These are phyloP conservation scores for Garcia nutans DNA, from an alignment of 345 rosid genomes.

Conservation along the genomic window DNA sequence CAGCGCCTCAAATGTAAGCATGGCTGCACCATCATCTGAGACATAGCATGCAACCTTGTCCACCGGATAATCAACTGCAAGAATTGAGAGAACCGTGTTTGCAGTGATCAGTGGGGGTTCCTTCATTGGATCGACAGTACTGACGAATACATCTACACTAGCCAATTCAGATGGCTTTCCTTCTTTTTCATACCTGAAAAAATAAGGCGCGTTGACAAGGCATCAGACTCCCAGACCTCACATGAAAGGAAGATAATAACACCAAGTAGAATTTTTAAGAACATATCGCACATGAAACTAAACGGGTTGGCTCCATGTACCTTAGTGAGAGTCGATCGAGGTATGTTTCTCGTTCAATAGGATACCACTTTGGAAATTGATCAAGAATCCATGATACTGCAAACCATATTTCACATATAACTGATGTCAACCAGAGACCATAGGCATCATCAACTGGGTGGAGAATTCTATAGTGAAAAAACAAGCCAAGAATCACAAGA, in stretches of 20 bases:
- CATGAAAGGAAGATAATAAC: neutral
- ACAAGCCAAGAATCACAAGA: slow-evolving; percentile 82
- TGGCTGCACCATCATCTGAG: slow-evolving; percentile 99
- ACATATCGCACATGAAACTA: neutral
- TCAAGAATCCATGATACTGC: slow-evolving; percentile 97
- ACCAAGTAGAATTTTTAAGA: slow-evolving; percentile 1
- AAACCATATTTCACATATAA: slow-evolving; percentile 98
- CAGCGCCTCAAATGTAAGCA: slow-evolving; percentile 99
- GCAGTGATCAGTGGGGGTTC: slow-evolving; percentile 99
- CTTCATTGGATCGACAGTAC: slow-evolving; percentile 98
- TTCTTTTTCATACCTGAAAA: slow-evolving; percentile 87
- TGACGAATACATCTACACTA: slow-evolving; percentile 73
- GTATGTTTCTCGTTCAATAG: slow-evolving; percentile 87
- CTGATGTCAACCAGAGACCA: slow-evolving; percentile 94
- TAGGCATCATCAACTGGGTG: slow-evolving; percentile 91
- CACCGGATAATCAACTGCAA: slow-evolving; percentile 95
- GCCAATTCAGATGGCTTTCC: slow-evolving; percentile 92
- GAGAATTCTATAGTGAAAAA: slow-evolving; percentile 88
- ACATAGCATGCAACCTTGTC: slow-evolving; percentile 96
- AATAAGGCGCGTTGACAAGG: slow-evolving; percentile 9
- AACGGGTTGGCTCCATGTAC: slow-evolving; percentile 33
- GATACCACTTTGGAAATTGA: slow-evolving; percentile 98
- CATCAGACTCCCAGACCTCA: neutral
- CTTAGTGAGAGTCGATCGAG: slow-evolving; percentile 91
- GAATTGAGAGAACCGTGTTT: slow-evolving; percentile 94